Conservation (phyloP, 2,329 filamentous ascomycete genomes). For the Diplocarpon mali region DNA sequence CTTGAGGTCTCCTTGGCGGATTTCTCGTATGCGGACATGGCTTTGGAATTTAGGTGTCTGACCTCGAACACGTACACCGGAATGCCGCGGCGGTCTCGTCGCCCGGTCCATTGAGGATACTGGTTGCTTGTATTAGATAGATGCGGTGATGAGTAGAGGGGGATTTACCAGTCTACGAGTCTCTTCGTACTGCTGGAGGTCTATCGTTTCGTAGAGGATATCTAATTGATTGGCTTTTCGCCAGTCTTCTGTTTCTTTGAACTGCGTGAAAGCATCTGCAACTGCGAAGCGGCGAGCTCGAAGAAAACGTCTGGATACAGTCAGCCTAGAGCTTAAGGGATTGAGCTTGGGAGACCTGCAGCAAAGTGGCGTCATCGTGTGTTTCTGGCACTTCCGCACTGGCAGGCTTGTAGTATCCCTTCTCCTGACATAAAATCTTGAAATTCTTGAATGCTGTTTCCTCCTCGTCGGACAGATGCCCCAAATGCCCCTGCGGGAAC, state of each 20-base stretch:
- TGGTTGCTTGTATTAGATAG: slow-evolving; percentile 27
- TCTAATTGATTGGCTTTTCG: slow-evolving; percentile 68
- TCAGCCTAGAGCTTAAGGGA: not conserved
- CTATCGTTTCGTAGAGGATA: slow-evolving; percentile 75
- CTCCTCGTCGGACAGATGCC: slow-evolving; percentile 62
- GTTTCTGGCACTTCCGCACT: slow-evolving; percentile 33
- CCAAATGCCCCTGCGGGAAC: slow-evolving; percentile 70
- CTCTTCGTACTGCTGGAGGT: slow-evolving; percentile 72
- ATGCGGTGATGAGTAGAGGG: slow-evolving; percentile 3
- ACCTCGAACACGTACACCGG: slow-evolving; percentile 90
- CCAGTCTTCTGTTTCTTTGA: slow-evolving; percentile 83
- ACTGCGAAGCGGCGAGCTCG: slow-evolving; percentile 74
- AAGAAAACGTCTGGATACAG: slow-evolving; percentile 57
- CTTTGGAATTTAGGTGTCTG: slow-evolving; percentile 69
- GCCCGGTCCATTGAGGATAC: slow-evolving; percentile 94
- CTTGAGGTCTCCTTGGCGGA: slow-evolving; percentile 40
- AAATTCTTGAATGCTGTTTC: slow-evolving; percentile 57
- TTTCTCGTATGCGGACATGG: slow-evolving; percentile 68
- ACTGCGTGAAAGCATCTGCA: slow-evolving; percentile 69
- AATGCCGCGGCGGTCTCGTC: slow-evolving; percentile 80
- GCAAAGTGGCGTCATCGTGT: slow-evolving; percentile 62
- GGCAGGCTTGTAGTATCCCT: slow-evolving; percentile 48
- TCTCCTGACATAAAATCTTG: slow-evolving; percentile 55
- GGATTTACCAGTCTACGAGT: slow-evolving; percentile 59
- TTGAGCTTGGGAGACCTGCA: slow-evolving; percentile 37